These are phyloP conservation scores for Sarcocystis neurona DNA, from an alignment of 169 alveolate species.

Conservation along the genomic window DNA sequence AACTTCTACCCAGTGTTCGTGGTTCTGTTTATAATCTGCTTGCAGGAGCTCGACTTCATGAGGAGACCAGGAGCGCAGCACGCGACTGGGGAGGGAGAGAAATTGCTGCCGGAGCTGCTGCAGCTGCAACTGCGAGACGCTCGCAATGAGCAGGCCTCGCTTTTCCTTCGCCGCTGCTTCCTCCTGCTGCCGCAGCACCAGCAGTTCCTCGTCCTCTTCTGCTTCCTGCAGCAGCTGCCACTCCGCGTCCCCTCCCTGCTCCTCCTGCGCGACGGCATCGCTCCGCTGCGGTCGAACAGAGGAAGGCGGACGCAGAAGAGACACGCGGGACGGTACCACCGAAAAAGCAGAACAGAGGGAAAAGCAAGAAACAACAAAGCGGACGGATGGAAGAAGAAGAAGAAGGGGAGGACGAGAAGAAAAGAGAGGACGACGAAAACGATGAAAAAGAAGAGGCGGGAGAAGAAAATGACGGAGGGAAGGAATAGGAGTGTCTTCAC, in stretches of 20 bases:
- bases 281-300: too few relatives aligned
- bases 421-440: too few relatives aligned
- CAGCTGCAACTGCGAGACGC: not conserved
- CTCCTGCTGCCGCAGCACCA: conserved; percentile 1
- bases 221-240: not conserved
- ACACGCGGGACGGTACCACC: too few relatives aligned
- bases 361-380: too few relatives aligned
- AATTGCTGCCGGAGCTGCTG: not conserved
- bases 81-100: not conserved
- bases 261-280: too few relatives aligned
- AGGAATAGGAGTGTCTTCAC: too few relatives aligned
- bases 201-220: conserved; percentile 29
- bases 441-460: too few relatives aligned
- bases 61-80: not conserved
- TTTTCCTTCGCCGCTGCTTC: not conserved
- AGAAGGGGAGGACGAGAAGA: too few relatives aligned
- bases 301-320: too few relatives aligned
- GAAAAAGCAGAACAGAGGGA: too few relatives aligned
- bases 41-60: conserved; percentile 27
- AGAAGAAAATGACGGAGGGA: too few relatives aligned
- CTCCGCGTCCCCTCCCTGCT: not conserved
- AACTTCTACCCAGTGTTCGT: conserved; percentile 42
- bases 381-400: too few relatives aligned
- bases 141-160: conserved; percentile 20
- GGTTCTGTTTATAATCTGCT: conserved; percentile 28